Evolutionary conservation across 2,329 filamentous ascomycete genomes (phyloP), one percentile per base, ranked within the genome.

Genomic region (Colletotrichum sp.): DNA sequence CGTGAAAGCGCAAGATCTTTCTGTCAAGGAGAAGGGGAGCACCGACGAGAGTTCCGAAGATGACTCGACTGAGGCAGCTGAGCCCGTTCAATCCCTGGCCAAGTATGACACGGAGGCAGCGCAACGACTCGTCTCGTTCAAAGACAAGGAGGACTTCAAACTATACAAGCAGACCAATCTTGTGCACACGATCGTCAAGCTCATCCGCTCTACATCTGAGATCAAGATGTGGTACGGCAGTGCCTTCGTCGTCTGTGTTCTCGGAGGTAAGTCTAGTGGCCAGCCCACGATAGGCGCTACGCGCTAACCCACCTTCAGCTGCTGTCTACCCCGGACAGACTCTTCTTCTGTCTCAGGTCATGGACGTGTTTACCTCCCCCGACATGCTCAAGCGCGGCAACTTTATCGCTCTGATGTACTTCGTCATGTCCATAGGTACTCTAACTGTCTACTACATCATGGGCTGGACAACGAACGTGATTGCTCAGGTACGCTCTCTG

Each of bases 281-380:
- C 10, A 48, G 10, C 3, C 13, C 18, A 30, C 4, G 25, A 25
- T 8, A 25, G 2, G 2, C 15, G 3, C 32, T 30, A 55, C 5
- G 36, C 22, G 28, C 58, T n/a, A 22, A 34, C 55, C 10, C 48
- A 13, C 25, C 13, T 9, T 7, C 39, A 73, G 70, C 70, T 3
- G 70, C 64, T 12, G 56, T 73, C 10, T 85, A 82, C 62, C 87
- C 87, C 1, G 85, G 81, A 4, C 86, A 89, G 67, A 84, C 88
- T 3, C 80, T 89, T 62, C 77, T 89, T 7, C 78, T 88, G 27
- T 82, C 83, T 8, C 81, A 81, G 32, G 80, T 86, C 16, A 84
- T 86, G 52, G 82, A 86, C 3, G 83, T 87, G 5, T 88, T 88
- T 71, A 83, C 80, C 5, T 69, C 83, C 3, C 3, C 56, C 6